Base-by-base conservation (phyloP, 495 filamentous ascomycete species). In the Chaetomium tenue region DNA sequence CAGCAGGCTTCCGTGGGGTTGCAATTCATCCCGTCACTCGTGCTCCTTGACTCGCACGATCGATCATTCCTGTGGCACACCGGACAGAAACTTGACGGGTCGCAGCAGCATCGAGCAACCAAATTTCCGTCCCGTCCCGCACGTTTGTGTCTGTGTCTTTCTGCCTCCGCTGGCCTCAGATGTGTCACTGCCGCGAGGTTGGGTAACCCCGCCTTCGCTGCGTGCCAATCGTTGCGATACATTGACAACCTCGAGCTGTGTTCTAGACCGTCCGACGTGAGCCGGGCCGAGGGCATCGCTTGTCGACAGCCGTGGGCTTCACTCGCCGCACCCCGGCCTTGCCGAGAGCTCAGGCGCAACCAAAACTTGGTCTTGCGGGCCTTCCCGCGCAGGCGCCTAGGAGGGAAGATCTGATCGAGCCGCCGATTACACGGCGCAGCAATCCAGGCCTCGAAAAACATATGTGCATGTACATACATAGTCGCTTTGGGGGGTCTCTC, bases 81-180 rank as follows among this genome's bases (percentile, higher is more conserved):
- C 58, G 44, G 42, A 56, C 68, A 63, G 60, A 62, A 46, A 46
- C 57, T 42, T 33, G 55, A 61, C 69, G 67, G 67, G 54, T 66
- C 22, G 62, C 69, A 25, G 69, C 69, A 63, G 64, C 69, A 64
- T 71, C 62, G 60, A 60, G 58, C 58, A 56, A 57, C 64, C 40
- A 53, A 62, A 15, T 50, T 51, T 20, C 58, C 58, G 48, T 52
- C 26, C 64, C 40, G 58, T 58, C 40, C 58, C 63, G 51, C 55
- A 37, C 48, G n/a, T 60, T 44, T 46, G 23, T 59, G 37, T 18
- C 13, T 22, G 18, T 37, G 53, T 58, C 12, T 42, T 37, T 44
- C 8, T 12, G 37, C 39, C 23, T 58, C 56, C 15, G 56, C 56
- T 44, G 56, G 15, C 11, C 40, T 11, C 20, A 20, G n/a, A 25